These are phyloP conservation scores for Fusarium torulosum DNA, from an alignment of 2,329 filamentous ascomycete species.

Conservation along the genomic window DNA sequence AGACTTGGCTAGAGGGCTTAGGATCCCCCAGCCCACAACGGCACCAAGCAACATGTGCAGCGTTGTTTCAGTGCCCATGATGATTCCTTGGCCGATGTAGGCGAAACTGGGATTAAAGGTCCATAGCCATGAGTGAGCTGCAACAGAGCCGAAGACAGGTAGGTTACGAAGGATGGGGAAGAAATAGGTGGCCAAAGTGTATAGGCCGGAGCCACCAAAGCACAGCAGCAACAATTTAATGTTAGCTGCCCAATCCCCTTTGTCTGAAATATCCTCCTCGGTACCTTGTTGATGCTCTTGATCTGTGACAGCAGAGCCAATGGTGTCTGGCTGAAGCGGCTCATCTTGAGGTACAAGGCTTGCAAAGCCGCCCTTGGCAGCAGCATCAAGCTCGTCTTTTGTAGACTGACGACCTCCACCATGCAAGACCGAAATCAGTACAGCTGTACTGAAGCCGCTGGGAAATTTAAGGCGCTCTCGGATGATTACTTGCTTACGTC, in stretches of 20 bases:
- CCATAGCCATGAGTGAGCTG: slow-evolving; percentile 91
- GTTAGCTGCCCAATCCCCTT: slow-evolving; percentile 59
- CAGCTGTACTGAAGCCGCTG: slow-evolving; percentile 92
- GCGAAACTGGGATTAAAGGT: slow-evolving; percentile 96
- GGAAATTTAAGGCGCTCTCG: slow-evolving; percentile 93
- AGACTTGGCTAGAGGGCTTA: slow-evolving; percentile 89
- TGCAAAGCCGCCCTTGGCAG: slow-evolving; percentile 57
- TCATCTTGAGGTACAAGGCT: slow-evolving; percentile 56
- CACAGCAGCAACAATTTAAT: slow-evolving; percentile 68
- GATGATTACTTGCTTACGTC: slow-evolving; percentile 89
- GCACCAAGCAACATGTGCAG: slow-evolving; percentile 95
- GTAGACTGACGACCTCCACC: slow-evolving; percentile 61
- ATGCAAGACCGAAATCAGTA: slow-evolving; percentile 92
- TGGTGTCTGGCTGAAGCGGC: slow-evolving; percentile 35
- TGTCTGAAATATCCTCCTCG: slow-evolving; percentile 24
- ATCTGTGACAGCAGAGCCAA: slow-evolving; percentile 43
- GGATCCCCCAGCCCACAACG: slow-evolving; percentile 86
- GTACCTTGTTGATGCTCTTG: slow-evolving; percentile 54
- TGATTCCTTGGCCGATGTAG: slow-evolving; percentile 96
- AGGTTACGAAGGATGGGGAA: slow-evolving; percentile 85
- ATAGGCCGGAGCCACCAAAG: slow-evolving; percentile 70
- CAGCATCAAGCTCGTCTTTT: slow-evolving; percentile 52
- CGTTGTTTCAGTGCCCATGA: slow-evolving; percentile 97
- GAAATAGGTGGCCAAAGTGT: slow-evolving; percentile 91
- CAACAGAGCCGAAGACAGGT: slow-evolving; percentile 82